Conservation (phyloP, 2,329 filamentous ascomycete genomes). For the Plenodomus lindquistii region DNA sequence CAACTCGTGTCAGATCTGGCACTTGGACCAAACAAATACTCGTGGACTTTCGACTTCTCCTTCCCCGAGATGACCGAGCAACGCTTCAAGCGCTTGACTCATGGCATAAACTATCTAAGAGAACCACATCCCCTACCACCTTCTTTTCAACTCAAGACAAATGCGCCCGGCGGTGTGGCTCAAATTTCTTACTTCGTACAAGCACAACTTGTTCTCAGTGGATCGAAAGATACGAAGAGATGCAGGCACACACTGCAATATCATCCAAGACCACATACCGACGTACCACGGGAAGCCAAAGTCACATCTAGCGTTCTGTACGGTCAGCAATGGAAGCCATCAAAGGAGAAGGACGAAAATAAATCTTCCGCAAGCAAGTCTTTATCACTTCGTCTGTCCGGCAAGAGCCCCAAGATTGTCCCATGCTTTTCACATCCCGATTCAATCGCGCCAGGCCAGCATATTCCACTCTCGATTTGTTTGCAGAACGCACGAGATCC, state of each 20-base stretch:
- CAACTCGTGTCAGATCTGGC: constrained; percentile 21
- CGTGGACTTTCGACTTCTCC: constrained; percentile 41
- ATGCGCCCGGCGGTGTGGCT: constrained; percentile 30
- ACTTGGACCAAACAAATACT: constrained; percentile 32
- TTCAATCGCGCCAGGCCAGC: constrained; percentile 34
- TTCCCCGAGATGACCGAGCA: constrained; percentile 38
- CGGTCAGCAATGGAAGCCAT: constrained; percentile 33
- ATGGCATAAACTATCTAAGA: constrained; percentile 33
- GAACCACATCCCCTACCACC: constrained; percentile 41
- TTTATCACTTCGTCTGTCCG: constrained; percentile 21
- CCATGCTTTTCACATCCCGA: constrained; percentile 36
- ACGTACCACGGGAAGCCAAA: constrained; percentile 19
- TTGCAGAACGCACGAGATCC: constrained; percentile 27
- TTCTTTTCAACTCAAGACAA: constrained; percentile 34
- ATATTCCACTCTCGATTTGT: constrained; percentile 35
- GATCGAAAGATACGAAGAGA: constrained; percentile 16
- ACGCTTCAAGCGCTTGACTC: constrained; percentile 29
- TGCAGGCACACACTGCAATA: constrained; percentile 32
- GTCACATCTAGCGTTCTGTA: constrained; percentile 30
- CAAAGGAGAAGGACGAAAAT: constrained; percentile 14
- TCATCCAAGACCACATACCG: constrained; percentile 21
- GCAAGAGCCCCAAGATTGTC: constrained; percentile 28
- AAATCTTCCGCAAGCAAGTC: constrained; percentile 25
- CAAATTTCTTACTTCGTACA: constrained; percentile 37
- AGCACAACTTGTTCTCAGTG: constrained; percentile 24